phyloP scores from a whole-genome alignment of 345 rosid genomes.

The Salix purpurea region DNA sequence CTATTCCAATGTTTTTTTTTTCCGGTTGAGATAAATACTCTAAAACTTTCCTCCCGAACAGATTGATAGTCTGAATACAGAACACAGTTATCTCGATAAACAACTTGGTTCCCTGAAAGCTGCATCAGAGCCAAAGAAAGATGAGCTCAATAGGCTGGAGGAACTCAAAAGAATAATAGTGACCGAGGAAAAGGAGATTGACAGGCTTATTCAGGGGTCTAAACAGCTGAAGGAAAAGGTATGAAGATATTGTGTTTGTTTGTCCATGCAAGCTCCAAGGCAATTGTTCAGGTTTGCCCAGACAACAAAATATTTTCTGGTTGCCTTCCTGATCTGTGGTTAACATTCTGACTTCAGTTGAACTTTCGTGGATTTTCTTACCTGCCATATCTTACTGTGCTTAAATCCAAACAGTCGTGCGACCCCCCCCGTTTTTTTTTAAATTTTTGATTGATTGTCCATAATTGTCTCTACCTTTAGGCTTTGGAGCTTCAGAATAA shows the following conservation, averaged over 20 bases:
- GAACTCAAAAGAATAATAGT: slow-evolving; percentile 57
- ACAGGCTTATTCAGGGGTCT: slow-evolving; percentile 59
- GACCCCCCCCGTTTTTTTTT: not conserved
- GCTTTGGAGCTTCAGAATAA: slow-evolving; percentile 75
- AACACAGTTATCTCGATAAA: slow-evolving; percentile 62
- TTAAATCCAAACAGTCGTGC: not conserved
- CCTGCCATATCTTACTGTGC: not conserved
- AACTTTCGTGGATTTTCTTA: not conserved
- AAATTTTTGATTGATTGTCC: not conserved
- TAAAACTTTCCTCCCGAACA: slow-evolving; percentile 19
- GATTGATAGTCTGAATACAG: slow-evolving; percentile 78
- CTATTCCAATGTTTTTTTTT: not conserved
- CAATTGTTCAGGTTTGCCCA: slow-evolving; percentile 1
- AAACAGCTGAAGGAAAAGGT: slow-evolving; percentile 77
- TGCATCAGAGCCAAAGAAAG: slow-evolving; percentile 71
- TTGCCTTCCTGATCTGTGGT: not conserved
- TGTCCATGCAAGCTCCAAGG: not conserved
- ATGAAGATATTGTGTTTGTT: slow-evolving; percentile 10
- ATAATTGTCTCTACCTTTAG: slow-evolving; percentile 32
- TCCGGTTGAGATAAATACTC: not conserved
- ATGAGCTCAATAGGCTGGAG: slow-evolving; percentile 59
- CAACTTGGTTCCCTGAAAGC: slow-evolving; percentile 76
- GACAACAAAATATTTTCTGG: not conserved
- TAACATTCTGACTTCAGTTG: not conserved
- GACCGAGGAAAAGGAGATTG: slow-evolving; percentile 69